Conservation (phyloP, 2,329 filamentous ascomycete genomes). For the Beauveria sp. region DNA sequence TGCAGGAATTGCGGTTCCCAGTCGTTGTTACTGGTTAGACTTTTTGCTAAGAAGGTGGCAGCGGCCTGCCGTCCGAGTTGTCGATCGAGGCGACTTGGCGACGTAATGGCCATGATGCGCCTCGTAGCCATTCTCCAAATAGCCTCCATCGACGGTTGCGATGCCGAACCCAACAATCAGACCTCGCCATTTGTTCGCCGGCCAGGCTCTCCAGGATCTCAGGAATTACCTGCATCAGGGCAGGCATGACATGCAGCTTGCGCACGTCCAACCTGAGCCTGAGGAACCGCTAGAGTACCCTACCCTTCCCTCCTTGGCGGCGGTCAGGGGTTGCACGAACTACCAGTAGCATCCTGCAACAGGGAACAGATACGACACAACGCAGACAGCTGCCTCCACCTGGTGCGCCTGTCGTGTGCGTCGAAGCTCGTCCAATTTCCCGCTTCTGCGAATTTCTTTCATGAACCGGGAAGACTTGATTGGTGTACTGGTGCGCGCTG, state of each 20-base stretch:
- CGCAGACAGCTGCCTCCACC: conserved; percentile 2
- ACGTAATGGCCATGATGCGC: not conserved
- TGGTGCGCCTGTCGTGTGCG: not conserved
- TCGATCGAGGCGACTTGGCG: not conserved
- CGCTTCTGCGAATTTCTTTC: conserved; percentile 1
- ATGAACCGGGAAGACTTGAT: not conserved
- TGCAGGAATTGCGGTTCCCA: not conserved
- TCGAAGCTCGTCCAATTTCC: conserved; percentile 7
- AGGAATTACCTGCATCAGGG: not conserved
- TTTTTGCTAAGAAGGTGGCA: not conserved
- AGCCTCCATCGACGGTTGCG: not conserved
- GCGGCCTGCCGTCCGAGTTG: not conserved
- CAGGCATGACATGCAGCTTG: not conserved
- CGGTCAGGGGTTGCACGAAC: conserved; percentile 5
- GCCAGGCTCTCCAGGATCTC: not conserved
- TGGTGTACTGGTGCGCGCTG: not conserved
- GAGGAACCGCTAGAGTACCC: not conserved
- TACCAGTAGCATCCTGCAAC: not conserved
- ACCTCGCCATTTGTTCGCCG: not conserved
- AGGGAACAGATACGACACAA: conserved; percentile 6
- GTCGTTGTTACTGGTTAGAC: not conserved
- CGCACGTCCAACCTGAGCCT: not conserved
- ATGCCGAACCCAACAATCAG: not conserved
- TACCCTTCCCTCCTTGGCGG: not conserved
- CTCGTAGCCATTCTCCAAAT: not conserved